Base-by-base conservation (phyloP, 257 asterid species). In the Salvia rosmarinus region DNA sequence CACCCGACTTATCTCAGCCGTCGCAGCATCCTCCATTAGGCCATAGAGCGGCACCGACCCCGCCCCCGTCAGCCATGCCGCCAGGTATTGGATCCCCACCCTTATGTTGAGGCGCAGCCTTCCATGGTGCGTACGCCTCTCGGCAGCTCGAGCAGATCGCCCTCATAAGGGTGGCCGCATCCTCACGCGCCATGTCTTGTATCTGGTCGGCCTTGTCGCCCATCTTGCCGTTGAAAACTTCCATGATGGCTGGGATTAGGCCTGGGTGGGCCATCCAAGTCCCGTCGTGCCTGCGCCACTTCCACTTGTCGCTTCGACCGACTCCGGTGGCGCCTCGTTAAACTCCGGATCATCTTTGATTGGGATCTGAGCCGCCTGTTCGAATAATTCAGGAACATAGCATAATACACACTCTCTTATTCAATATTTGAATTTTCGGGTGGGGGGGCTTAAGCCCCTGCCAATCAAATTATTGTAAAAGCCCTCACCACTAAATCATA, bases 231-330 rank as follows among this genome's bases (percentile, higher is more conserved):
- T 76, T 83, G 79, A 94, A 94, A 34, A 86, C 96, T 64, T 94
- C 89, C 72, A 69, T 81, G 60, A 90, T 87, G 30, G 86, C 46
- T 0, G 95, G 90, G 71, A 94, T 86, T 35, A 94, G 77, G 17
- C 97, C 97, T 0, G 98, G 98, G 81, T 94, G 98, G 30, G 98
- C 98, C 12, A 97, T 97, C 97, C 97, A 94, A 0, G 98, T 94
- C 39, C 98, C 98, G 16, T 94, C 98, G 42, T 91, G 98, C 67
- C 98, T 97, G 2, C 44, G 63, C 82, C 71, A 81, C 98, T 80
- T 94, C 97, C 70, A 76, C 59, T 90, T 94, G 77, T 94, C 98
- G 70, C 82, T 86, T 71, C 82, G 71, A 94, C 97, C 71, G 86
- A 32, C 75, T 91, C 98, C 61, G 91, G 56, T 0, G 96, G 96